phyloP scores from a whole-genome alignment of 1,284 basidiomycete genomes.

The Cerrena zonata region DNA sequence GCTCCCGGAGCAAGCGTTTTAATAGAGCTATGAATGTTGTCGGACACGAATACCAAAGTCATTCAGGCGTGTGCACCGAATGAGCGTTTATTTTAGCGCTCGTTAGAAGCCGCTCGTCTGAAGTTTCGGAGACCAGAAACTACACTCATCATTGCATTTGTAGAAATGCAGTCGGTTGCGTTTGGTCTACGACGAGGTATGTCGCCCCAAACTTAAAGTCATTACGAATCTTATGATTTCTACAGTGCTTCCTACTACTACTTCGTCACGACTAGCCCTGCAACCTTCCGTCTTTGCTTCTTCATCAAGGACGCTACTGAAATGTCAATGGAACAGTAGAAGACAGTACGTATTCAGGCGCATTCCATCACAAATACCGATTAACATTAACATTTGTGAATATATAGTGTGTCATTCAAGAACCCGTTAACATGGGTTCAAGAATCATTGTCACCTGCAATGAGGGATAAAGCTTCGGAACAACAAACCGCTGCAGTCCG shows the following conservation, averaged over 20 bases:
- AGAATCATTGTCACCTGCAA: constrained; percentile 47
- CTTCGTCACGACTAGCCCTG: constrained; percentile 13
- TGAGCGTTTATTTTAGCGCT: background rate
- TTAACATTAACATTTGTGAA: background rate
- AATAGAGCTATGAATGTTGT: background rate
- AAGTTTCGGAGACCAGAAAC: background rate
- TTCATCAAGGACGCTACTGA: background rate
- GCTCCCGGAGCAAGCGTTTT: background rate
- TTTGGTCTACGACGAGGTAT: constrained; percentile 23
- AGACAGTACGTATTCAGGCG: constrained; percentile 40
- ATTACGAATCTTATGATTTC: background rate
- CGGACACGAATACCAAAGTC: background rate
- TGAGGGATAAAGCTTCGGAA: constrained; percentile 39
- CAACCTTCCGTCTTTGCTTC: constrained; percentile 25
- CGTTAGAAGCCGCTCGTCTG: background rate
- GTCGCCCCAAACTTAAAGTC: constrained; percentile 1
- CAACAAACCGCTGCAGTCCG: constrained; percentile 50
- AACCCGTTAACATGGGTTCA: constrained; percentile 62
- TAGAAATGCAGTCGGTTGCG: constrained; percentile 31
- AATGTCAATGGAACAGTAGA: constrained; percentile 26
- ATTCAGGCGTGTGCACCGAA: background rate
- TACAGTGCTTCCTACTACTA: constrained; percentile 4
- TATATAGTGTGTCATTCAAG: constrained; percentile 29
- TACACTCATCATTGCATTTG: background rate
- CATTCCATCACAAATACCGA: too few species aligned